Percentiles rank a stretch among this genome's conserved stretches.
Conservation (phyloP, 169 alveolate genomes). For the Neospora caninum region DNA sequence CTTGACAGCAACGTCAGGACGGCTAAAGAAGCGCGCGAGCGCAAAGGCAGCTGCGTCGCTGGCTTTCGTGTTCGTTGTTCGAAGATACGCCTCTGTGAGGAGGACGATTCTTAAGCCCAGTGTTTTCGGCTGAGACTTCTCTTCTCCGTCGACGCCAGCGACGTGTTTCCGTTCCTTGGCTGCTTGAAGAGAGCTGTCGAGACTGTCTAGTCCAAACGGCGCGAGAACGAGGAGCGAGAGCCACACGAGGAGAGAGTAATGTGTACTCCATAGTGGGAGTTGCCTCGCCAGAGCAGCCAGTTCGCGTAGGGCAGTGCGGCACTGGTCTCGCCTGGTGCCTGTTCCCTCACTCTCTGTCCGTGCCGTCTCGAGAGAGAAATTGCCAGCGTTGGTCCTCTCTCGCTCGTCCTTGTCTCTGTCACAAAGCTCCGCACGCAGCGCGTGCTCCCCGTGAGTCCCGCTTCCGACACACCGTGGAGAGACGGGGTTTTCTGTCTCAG, state of each 20-base stretch:
- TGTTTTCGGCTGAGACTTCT: not conserved
- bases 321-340: not conserved
- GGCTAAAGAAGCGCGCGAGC: conserved; percentile 14
- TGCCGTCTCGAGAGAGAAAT: not conserved
- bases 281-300: not conserved
- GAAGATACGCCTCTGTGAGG: not conserved
- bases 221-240: conserved; percentile 59
- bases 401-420: not conserved
- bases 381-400: not conserved
- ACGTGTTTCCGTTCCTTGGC: not conserved
- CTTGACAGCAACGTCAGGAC: not conserved
- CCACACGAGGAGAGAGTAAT: conserved; percentile 45
- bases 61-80: conserved; percentile 1
- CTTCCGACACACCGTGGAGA: too few species aligned
- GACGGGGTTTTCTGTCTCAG: not conserved
- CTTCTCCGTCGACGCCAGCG: not conserved
- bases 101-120: not conserved
- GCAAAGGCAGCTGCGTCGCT: conserved; percentile 31
- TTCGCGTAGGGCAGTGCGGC: too few species aligned
- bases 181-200: conserved; percentile 37
- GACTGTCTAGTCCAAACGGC: conserved; percentile 34
- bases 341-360: not conserved
- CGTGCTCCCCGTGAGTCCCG: too few species aligned
- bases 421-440: too few species aligned
- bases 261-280: conserved; percentile 60